Base-by-base conservation (phyloP, 148 eudicot species). In the Camellia lanceoleosa region DNA sequence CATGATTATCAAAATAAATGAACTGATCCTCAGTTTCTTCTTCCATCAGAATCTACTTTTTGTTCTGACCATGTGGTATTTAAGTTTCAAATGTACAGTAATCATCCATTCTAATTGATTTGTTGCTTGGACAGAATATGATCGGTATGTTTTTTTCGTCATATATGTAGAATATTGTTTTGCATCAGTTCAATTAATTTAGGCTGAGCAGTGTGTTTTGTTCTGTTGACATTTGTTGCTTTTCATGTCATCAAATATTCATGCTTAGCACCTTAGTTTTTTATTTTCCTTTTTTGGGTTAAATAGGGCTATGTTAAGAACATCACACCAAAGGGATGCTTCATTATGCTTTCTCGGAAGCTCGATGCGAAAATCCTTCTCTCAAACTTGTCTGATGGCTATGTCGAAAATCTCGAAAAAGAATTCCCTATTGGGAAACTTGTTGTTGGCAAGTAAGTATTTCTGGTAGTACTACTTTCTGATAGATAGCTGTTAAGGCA, bases 381-480 rank as follows among this genome's bases (percentile, higher is more conserved):
- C 38, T 72, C 87, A 12, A 93, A 95, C 88, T 91, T 95, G 91
- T 89, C 99, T 46, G 97, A 95, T 42, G 87, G 88, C 67, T 95
- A 78, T 86, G 83, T 92, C 52, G 80, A 88, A 85, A 92, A 89
- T 73, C 98, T 91, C 59, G 90, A 86, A 71, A 88, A 86, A 65
- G 97, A 95, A 76, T 95, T 95, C 72, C 94, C 99, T 14, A 66
- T 93, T 67, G 99, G 99, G 71, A 92, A 88, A 86, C 97, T 90
- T 74, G 88, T 93, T 49, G 83, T 74, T 77, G 99, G 99, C 80
- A 95, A 80, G 94, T 89, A 89, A 85, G 90, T 79, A 43, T 83
- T 55, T 77, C 8, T 74, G 5, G 9, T 30, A 0, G 16, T 30
- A 0, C 19, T 70, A 47, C 58, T 23, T 72, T 66, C 54, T 5